Evolutionary conservation across 2,329 filamentous ascomycete genomes (phyloP).

Genomic region (Dothiorella sarmentorum): DNA sequence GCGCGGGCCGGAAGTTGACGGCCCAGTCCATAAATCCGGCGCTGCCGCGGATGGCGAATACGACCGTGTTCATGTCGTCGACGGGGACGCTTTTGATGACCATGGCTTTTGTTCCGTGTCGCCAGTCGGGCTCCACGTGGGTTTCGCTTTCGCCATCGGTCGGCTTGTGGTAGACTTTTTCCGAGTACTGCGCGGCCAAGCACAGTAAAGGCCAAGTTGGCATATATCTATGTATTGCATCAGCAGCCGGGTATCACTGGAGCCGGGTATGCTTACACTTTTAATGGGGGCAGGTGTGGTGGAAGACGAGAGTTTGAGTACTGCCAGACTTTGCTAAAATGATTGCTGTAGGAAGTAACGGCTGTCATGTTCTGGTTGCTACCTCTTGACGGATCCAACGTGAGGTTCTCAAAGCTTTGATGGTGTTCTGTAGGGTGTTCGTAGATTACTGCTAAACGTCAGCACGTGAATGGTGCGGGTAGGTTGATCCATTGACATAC

Average conservation of each 20-base stretch:
- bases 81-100: conserved; percentile 76
- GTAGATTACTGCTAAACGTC: conserved; percentile 14
- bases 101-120: conserved; percentile 77
- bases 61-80: conserved; percentile 73
- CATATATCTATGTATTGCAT: conserved; percentile 54
- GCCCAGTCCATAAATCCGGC: conserved; percentile 82
- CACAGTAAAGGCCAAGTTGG: conserved; percentile 74
- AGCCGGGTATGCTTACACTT: conserved; percentile 51
- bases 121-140: conserved; percentile 69
- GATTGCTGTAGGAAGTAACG: conserved; percentile 39
- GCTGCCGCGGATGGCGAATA: conserved; percentile 80
- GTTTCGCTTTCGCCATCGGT: conserved; percentile 61
- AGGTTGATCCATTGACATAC: conserved; percentile 30
- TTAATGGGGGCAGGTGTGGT: conserved; percentile 62
- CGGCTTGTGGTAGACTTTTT: conserved; percentile 68
- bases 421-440: conserved; percentile 9
- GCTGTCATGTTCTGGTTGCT: neutral
- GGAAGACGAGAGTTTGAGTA: conserved; percentile 77
- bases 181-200: conserved; percentile 74
- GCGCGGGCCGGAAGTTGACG: conserved; percentile 71
- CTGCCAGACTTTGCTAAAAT: conserved; percentile 72
- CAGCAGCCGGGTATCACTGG: neutral
- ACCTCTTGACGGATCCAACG: neutral
- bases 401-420: neutral
- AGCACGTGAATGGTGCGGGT: neutral